Evolutionary conservation across 2,329 filamentous ascomycete species (phyloP).

Genomic region (Fusarium abutilonis): DNA sequence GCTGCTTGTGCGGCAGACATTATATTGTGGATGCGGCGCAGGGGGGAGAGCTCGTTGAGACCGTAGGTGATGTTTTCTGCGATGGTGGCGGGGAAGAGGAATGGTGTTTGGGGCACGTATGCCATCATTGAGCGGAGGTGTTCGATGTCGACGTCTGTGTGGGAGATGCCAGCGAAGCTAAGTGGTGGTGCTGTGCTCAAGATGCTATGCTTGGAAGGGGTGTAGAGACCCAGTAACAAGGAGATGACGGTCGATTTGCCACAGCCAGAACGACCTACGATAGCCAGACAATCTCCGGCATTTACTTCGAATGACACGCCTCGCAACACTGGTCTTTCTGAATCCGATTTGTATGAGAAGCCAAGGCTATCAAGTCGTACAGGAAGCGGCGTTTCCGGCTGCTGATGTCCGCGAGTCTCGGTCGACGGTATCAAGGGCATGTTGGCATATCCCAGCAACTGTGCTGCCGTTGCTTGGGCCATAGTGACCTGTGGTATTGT

Average conservation of each 20-base stretch:
- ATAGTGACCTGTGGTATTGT: conserved; percentile 84
- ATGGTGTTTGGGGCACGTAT: conserved; percentile 75
- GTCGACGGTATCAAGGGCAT: conserved; percentile 66
- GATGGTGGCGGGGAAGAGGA: conserved; percentile 81
- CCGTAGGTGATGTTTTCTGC: conserved; percentile 87
- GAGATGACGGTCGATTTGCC: conserved; percentile 88
- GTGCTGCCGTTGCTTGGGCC: conserved; percentile 75
- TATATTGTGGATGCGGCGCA: conserved; percentile 58
- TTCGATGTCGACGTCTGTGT: conserved; percentile 66
- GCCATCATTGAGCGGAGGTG: conserved; percentile 70
- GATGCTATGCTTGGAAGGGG: conserved; percentile 44
- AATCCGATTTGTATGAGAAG: conserved; percentile 76
- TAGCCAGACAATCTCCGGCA: conserved; percentile 73
- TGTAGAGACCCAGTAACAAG: conserved; percentile 77
- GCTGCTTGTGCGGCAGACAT: conserved; percentile 64
- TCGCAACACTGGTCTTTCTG: conserved; percentile 64
- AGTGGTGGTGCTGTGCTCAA: conserved; percentile 51
- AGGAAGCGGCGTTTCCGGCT: conserved; percentile 49
- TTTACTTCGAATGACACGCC: conserved; percentile 73
- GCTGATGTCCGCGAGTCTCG: conserved; percentile 61
- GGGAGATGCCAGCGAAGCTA: conserved; percentile 67
- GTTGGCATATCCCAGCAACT: conserved; percentile 74
- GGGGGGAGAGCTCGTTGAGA: conserved; percentile 63
- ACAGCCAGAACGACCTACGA: conserved; percentile 87
- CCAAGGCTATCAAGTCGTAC: conserved; percentile 64